Conservation (phyloP, 345 rosid species). For the Barbarea vulgaris region DNA sequence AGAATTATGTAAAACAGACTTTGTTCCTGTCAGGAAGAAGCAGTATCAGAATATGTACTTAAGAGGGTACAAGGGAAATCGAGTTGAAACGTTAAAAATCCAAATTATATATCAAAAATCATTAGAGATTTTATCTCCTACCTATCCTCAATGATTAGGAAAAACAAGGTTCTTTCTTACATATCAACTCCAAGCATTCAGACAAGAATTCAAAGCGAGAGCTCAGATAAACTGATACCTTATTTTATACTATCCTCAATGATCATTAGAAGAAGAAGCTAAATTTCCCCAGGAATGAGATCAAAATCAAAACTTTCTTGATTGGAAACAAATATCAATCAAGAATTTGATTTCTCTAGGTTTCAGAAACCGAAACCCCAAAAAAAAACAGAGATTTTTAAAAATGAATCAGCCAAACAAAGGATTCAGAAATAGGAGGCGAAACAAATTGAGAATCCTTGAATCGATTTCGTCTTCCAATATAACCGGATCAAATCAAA, state of each 20-base stretch:
- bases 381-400: slow-evolving; percentile 11
- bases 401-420: not conserved
- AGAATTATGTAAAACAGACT: slow-evolving; percentile 17
- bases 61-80: not conserved
- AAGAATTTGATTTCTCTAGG: not conserved
- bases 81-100: not conserved
- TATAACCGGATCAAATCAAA: slow-evolving; percentile 37
- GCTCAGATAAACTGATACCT: not conserved
- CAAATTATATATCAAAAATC: not conserved
- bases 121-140: not conserved
- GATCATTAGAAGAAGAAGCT: not conserved
- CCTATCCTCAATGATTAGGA: not conserved
- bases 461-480: slow-evolving; percentile 25
- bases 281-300: not conserved
- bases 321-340: not conserved
- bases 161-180: slow-evolving; percentile 4
- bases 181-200: not conserved
- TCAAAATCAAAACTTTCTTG: slow-evolving; percentile 20
- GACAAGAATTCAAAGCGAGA: not conserved
- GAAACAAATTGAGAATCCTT: not conserved
- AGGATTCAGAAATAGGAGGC: slow-evolving; percentile 2
- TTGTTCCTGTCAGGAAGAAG: slow-evolving; percentile 32
- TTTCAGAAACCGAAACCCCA: not conserved
- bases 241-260: not conserved
- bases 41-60: not conserved